These are phyloP conservation scores for Madurella fahalii DNA, from an alignment of 2,329 filamentous ascomycete species.

Conservation along the genomic window DNA sequence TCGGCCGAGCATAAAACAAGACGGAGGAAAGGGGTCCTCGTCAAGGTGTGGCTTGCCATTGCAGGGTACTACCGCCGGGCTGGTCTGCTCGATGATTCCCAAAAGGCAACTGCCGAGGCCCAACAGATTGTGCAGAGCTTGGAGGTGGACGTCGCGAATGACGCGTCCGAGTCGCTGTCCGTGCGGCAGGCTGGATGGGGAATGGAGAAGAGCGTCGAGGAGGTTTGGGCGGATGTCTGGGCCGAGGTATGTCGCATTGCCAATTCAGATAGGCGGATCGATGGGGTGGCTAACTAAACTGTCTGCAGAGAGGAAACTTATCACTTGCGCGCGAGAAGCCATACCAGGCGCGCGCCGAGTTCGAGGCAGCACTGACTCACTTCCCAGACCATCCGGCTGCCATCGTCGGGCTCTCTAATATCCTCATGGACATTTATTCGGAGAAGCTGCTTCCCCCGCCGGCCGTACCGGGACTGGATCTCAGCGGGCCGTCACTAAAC, in stretches of 20 bases:
- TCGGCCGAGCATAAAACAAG: slow-evolving; percentile 50
- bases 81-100: slow-evolving; percentile 72
- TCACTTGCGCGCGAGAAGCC: slow-evolving; percentile 57
- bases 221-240: slow-evolving; percentile 79
- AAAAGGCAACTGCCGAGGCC: slow-evolving; percentile 77
- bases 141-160: slow-evolving; percentile 61
- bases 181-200: slow-evolving; percentile 70
- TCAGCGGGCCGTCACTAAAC: slow-evolving; percentile 30
- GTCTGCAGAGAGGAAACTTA: slow-evolving; percentile 60
- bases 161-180: slow-evolving; percentile 58
- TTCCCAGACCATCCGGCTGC: slow-evolving; percentile 75
- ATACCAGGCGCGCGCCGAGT: slow-evolving; percentile 68
- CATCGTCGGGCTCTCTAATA: slow-evolving; percentile 76
- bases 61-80: slow-evolving; percentile 83
- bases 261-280: background rate
- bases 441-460: slow-evolving; percentile 60
- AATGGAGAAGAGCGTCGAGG: slow-evolving; percentile 74
- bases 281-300: slow-evolving; percentile 26
- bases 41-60: slow-evolving; percentile 87
- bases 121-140: slow-evolving; percentile 68
- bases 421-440: slow-evolving; percentile 81
- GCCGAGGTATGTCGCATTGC: slow-evolving; percentile 60
- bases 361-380: slow-evolving; percentile 77
- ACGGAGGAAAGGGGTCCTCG: slow-evolving; percentile 52
- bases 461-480: slow-evolving; percentile 44